phyloP scores from a whole-genome alignment of 192 early-diverging fungal species.

The Backusella mclennaniae region DNA sequence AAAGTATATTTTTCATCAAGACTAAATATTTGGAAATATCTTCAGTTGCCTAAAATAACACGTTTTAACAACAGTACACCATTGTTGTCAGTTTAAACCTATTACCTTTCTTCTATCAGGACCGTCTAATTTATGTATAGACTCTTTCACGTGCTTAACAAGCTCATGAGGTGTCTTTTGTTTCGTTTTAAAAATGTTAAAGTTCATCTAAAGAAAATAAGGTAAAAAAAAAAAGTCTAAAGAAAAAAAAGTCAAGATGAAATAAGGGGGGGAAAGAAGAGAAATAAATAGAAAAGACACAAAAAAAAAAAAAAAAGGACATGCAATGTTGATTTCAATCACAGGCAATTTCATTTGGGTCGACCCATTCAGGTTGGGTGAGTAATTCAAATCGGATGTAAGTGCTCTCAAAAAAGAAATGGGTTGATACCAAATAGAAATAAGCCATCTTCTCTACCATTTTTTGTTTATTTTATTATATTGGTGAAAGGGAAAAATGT shows the following conservation, averaged over 20 bases:
- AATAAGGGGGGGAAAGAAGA: conserved; percentile 9
- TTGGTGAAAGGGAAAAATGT: no score
- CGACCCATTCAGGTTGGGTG: no score
- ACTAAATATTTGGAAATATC: conserved; percentile 96
- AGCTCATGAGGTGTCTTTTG: conserved; percentile 87
- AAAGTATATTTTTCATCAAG: conserved; percentile 90
- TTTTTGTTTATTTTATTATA: no score
- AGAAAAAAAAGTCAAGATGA: conserved; percentile 17
- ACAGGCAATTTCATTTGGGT: no score
- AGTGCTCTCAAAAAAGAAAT: no score
- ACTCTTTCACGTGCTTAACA: conserved; percentile 84
- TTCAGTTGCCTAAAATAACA: conserved; percentile 79
- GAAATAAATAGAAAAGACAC: conserved; percentile 13
- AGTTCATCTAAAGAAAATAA: conserved; percentile 50
- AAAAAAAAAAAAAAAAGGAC: not conserved
- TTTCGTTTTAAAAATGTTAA: conserved; percentile 76
- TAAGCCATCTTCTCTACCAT: no score
- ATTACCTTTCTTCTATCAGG: conserved; percentile 68
- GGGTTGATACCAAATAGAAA: no score
- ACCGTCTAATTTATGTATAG: conserved; percentile 73
- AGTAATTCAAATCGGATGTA: no score
- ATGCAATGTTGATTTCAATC: no score
- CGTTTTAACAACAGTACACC: not conserved
- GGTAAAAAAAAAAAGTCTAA: conserved; percentile 15
- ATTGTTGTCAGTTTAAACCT: no score